A percentile compares a stretch with the other conserved stretches of the same genome.
Conservation (phyloP, 192 early-diverging fungal genomes). For the Gigaspora rosea region DNA sequence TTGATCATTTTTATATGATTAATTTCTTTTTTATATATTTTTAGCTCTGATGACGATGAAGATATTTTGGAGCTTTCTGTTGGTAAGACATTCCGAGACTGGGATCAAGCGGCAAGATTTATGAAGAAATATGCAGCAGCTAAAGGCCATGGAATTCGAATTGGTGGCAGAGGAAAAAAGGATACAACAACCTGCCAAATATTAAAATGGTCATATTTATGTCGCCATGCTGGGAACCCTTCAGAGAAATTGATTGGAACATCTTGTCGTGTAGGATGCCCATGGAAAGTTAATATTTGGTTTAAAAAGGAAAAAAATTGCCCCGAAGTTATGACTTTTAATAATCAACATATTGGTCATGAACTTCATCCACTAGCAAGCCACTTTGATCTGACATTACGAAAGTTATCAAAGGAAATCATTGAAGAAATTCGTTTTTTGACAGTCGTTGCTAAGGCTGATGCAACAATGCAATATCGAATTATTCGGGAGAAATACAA, state of each 20-base stretch:
- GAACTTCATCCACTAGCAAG: neutral
- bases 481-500: neutral
- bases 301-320: neutral
- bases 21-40: too few species aligned
- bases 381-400: neutral
- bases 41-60: too few species aligned
- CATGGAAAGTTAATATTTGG: neutral
- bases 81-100: neutral
- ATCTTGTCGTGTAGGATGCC: neutral
- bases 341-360: neutral
- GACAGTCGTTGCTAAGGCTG: neutral
- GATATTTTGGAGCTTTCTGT: neutral
- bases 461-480: neutral
- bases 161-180: neutral
- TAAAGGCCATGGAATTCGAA: neutral
- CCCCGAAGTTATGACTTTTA: neutral
- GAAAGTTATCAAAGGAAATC: neutral
- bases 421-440: neutral
- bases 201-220: neutral
- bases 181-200: neutral
- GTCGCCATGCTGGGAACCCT: neutral
- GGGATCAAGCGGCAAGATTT: neutral
- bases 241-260: neutral
- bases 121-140: neutral
- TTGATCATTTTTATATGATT: too few species aligned